These are phyloP conservation scores for Pseudogymnoascus verrucosus DNA, from an alignment of 2,329 filamentous ascomycete species.

Conservation along the genomic window DNA sequence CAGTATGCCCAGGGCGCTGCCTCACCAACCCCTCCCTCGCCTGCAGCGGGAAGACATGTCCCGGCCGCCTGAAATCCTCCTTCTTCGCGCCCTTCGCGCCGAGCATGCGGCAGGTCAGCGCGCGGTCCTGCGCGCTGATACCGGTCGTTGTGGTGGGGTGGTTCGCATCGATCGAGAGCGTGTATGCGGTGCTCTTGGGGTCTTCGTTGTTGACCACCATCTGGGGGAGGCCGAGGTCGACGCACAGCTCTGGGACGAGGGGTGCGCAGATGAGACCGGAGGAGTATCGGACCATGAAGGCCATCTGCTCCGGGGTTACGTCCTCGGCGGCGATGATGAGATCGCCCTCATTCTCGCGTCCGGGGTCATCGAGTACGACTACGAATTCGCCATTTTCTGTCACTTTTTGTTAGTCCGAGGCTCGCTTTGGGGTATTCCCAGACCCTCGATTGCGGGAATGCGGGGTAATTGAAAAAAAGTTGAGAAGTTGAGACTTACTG, in stretches of 20 bases:
- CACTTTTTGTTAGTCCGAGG: not conserved
- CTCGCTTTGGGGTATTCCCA: conserved; percentile 12
- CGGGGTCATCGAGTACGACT: conserved; percentile 84
- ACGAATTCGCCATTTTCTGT: conserved; percentile 80
- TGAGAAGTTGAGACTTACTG: conserved; percentile 38
- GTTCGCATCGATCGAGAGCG: conserved; percentile 75
- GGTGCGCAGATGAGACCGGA: conserved; percentile 90
- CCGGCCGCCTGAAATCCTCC: conserved; percentile 67
- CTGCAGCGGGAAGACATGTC: conserved; percentile 81
- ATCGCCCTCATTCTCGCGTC: conserved; percentile 96
- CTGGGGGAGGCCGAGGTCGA: conserved; percentile 68
- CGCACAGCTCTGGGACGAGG: conserved; percentile 60
- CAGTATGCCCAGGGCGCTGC: conserved; percentile 77
- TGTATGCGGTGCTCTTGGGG: conserved; percentile 87
- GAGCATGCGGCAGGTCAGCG: conserved; percentile 70
- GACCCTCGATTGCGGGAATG: conserved; percentile 13
- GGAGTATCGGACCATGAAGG: conserved; percentile 88
- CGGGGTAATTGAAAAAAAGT: conserved; percentile 8
- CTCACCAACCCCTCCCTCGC: conserved; percentile 74
- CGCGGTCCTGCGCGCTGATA: conserved; percentile 82
- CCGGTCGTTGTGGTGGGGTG: conserved; percentile 72
- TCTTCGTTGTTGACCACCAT: conserved; percentile 76
- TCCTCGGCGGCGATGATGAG: conserved; percentile 86
- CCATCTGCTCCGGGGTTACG: conserved; percentile 83
- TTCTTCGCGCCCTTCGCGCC: conserved; percentile 51